A percentile compares a stretch with the other conserved stretches of the same genome.
These are phyloP conservation scores for Teratosphaeriaceae sp. DNA, from an alignment of 2,329 filamentous ascomycete genomes.

Conservation along the genomic window DNA sequence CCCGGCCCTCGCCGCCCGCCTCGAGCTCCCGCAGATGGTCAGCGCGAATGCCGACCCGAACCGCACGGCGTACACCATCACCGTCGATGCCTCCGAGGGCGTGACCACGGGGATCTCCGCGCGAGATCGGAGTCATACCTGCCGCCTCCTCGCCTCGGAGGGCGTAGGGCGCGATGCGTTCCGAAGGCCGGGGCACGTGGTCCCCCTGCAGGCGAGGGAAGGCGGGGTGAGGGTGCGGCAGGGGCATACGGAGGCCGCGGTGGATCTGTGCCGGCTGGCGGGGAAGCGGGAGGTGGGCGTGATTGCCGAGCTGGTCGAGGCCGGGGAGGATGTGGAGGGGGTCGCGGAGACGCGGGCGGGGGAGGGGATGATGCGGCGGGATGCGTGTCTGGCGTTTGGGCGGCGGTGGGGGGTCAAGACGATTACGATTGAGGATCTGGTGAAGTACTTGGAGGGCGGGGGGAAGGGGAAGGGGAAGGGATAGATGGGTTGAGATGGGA, in stretches of 20 bases:
- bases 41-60: conserved; percentile 68
- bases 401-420: conserved; percentile 83
- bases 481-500: too few relatives aligned
- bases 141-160: conserved; percentile 73
- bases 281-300: conserved; percentile 71
- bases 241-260: conserved; percentile 89
- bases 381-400: conserved; percentile 83
- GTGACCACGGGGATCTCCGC: conserved; percentile 88
- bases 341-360: conserved; percentile 57
- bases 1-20: conserved; percentile 58
- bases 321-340: conserved; percentile 66
- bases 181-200: conserved; percentile 79
- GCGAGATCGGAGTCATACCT: conserved; percentile 77
- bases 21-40: conserved; percentile 89
- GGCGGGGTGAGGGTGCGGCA: conserved; percentile 74
- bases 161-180: too few relatives aligned
- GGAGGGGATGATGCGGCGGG: conserved; percentile 82
- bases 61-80: conserved; percentile 87
- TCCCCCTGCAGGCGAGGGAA: conserved; percentile 70
- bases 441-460: conserved; percentile 68
- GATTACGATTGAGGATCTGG: conserved; percentile 90
- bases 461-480: conserved; percentile 45
- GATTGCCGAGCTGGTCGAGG: conserved; percentile 88
- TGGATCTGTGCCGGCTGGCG: conserved; percentile 82
- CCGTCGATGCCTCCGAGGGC: conserved; percentile 68